Evolutionary conservation across 345 rosid species (phyloP).

Genomic region (Lenwebbia sp.): DNA sequence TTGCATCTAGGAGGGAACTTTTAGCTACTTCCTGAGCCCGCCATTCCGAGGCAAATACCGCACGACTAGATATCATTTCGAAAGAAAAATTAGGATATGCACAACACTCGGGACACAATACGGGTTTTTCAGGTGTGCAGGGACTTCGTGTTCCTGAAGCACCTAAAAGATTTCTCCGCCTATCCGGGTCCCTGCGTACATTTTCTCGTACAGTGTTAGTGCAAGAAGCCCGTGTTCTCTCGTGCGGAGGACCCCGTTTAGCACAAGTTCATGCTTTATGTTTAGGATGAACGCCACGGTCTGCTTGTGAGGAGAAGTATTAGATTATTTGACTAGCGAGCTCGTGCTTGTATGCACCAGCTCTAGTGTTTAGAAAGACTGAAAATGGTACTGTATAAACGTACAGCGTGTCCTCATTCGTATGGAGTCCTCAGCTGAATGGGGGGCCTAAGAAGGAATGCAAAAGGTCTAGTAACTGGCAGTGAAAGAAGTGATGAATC

Average conservation of each 20-base stretch:
- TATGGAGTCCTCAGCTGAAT: background rate
- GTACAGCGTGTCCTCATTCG: background rate
- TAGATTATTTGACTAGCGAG: background rate
- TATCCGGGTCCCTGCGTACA: background rate
- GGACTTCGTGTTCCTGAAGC: background rate
- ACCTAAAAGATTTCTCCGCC: background rate
- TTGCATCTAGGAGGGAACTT: background rate
- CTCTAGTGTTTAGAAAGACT: background rate
- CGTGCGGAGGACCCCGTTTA: background rate
- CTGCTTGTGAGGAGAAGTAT: background rate
- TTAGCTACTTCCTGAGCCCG: background rate
- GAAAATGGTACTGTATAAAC: background rate
- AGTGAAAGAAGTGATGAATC: background rate
- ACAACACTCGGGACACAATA: background rate
- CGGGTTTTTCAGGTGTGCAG: background rate
- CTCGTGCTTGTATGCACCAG: background rate
- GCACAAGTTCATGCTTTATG: background rate
- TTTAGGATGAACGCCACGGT: background rate
- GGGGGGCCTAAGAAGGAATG: background rate
- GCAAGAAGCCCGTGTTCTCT: background rate
- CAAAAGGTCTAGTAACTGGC: background rate
- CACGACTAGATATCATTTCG: background rate
- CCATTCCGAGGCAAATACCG: background rate
- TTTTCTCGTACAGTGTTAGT: background rate
- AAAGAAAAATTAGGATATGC: background rate